Evolutionary conservation across 306 rosid genomes (phyloP).

Genomic region (Delonix regia): DNA sequence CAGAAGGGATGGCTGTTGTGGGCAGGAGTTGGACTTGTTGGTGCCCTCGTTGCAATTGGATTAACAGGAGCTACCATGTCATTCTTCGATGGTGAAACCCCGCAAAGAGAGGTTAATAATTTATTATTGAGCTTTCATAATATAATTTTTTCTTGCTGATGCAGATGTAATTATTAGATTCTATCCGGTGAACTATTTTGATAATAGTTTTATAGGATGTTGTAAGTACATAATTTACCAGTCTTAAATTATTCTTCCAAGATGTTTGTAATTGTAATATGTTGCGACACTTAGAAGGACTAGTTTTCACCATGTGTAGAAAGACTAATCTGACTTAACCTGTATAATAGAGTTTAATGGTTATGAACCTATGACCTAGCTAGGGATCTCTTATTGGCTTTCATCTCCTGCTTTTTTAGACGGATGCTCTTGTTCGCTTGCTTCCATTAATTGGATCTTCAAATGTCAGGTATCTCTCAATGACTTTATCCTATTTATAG

Average conservation of each 20-base stretch:
- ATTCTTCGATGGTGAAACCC: constrained; percentile 69
- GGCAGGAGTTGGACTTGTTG: constrained; percentile 91
- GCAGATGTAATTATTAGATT: constrained; percentile 27
- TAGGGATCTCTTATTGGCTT: constrained; percentile 31
- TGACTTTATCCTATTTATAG: background rate
- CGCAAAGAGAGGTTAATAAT: constrained; percentile 78
- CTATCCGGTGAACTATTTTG: constrained; percentile 21
- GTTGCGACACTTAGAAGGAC: background rate
- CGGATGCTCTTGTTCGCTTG: constrained; percentile 88
- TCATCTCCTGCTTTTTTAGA: constrained; percentile 64
- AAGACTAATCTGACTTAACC: background rate
- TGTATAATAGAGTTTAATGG: background rate
- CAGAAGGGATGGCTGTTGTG: constrained; percentile 96
- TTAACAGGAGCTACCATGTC: constrained; percentile 74
- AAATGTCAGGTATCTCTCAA: constrained; percentile 65
- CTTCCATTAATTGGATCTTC: constrained; percentile 96
- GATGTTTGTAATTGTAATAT: constrained; percentile 9
- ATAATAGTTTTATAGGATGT: background rate
- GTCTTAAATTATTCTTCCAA: constrained; percentile 10
- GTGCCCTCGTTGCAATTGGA: constrained; percentile 72
- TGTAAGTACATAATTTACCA: constrained; percentile 7
- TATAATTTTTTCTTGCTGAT: background rate
- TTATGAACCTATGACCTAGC: background rate
- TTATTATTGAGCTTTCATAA: constrained; percentile 22
- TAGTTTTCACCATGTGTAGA: background rate